Evolutionary conservation across 2,329 filamentous ascomycete species (phyloP), one percentile per base, ranked within the genome.

Genomic region (Diaporthe ampelina): DNA sequence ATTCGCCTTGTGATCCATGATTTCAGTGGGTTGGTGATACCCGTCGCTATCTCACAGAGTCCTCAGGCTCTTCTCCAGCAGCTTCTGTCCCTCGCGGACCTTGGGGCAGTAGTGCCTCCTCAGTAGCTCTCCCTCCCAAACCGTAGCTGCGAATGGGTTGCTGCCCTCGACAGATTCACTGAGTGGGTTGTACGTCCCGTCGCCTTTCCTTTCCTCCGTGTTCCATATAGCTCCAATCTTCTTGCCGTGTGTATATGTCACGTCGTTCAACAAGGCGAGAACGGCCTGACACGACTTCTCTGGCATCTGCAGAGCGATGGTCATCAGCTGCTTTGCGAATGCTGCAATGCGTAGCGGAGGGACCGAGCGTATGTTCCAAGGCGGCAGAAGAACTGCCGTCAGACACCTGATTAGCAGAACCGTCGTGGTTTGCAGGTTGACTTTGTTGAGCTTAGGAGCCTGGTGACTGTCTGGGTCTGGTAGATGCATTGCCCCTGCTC

Each of bases 381-480:
- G 86, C 0, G 96, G 95, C 0, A 97, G 88, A 26, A 99, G 91
- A 43, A 95, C 91, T 2, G 93, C 93, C 8, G 94, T 94, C 8
- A 99, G 88, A 69, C 94, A 97, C 77, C 95, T 94, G 76, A 98
- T 90, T 70, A 99, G 91, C 35, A 99, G 92, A 24, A 98, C 95
- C 2, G 95, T 97, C 0, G 95, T 98, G 0, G 97, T 99, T 80
- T 97, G 94, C 72, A 98, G 92, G 85, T 99, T 98, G 85, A 99
- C 91, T 82, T 94, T 97, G 79, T 84, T 84, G 65, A 82, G 80
- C 71, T 85, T 79, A 77, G 81, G 79, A n/a, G 82, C 83, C 56
- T 81, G 80, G n/a, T 82, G 81, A 50, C 83, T 80, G 79, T 91
- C 86, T 3, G 93, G 91, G 80, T 95, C 91, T 0, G 90, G 88